These are phyloP conservation scores for Lyophyllum atratum DNA, from an alignment of 768 basidiomycete species.

Conservation along the genomic window DNA sequence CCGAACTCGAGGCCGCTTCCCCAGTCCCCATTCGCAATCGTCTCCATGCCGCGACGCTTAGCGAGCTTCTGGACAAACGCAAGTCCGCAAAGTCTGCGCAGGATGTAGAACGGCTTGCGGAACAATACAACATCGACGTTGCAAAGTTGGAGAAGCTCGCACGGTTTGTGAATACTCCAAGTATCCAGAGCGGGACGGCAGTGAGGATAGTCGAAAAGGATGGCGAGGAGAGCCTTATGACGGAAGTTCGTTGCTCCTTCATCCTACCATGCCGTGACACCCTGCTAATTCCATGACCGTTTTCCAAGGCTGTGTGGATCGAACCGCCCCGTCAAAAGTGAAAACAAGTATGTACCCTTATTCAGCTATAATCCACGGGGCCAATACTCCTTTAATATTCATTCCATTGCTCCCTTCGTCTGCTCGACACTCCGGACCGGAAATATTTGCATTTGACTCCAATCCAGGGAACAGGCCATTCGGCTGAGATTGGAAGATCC, in stretches of 20 bases:
- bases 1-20: slow-evolving; percentile 56
- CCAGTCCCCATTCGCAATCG: slow-evolving; percentile 47
- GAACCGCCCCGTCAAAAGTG: slow-evolving; percentile 31
- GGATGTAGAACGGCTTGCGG: slow-evolving; percentile 53
- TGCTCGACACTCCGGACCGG: background rate
- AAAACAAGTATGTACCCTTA: background rate
- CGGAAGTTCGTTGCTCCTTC: slow-evolving; percentile 41
- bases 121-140: slow-evolving; percentile 56
- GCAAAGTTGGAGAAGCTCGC: slow-evolving; percentile 53
- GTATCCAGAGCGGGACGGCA: slow-evolving; percentile 49
- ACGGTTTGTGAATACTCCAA: slow-evolving; percentile 64
- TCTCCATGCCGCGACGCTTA: slow-evolving; percentile 52
- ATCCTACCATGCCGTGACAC: background rate
- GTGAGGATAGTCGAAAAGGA: slow-evolving; percentile 48
- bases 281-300: background rate
- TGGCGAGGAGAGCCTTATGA: slow-evolving; percentile 55
- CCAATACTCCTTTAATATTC: background rate
- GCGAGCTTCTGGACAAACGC: slow-evolving; percentile 62
- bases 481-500: background rate
- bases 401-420: background rate
- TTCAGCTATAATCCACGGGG: background rate
- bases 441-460: background rate
- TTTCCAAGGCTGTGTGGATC: slow-evolving; percentile 45
- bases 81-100: slow-evolving; percentile 44
- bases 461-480: background rate